Evolutionary conservation across 2,329 filamentous ascomycete species (phyloP), one percentile per base, ranked within the genome.

Genomic region (Pestalotiopsis sp.): DNA sequence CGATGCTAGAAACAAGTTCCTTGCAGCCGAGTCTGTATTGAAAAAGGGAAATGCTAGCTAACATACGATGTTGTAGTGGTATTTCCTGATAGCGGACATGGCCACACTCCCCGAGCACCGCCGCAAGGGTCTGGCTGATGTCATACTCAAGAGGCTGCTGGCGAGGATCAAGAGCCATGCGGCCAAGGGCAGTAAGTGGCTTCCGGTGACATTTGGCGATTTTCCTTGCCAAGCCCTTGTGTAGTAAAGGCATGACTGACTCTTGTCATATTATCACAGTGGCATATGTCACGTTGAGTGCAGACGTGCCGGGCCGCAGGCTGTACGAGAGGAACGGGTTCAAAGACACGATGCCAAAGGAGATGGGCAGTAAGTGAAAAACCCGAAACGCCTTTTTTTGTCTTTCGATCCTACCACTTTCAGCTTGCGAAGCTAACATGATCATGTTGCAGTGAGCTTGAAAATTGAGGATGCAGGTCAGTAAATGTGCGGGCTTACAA

Each of bases 21-120:
- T 36, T 36, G 31, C 7, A 36, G 31, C 7, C 6, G 2, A 36
- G 31, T 36, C 7, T 36, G 31, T 36, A 36, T 36, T 36, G 27
- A 36, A 36, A 36, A 36, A 36, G 31, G 7, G 31, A 36, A 36
- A 36, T 36, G 7, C 7, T 36, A 4, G 31, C 31, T 36, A 9
- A 36, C 7, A 36, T 36, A 2, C 2, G 2, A 7, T 9, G 7
- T 36, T 36, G 6, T 36, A 36, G 5, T 84, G 85, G 77, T 86
- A 87, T 71, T 85, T 87, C 65, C 76, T 82, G 58, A 79, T 87
- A 64, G 81, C 81, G 23, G 85, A 87, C 71, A 83, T 88, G 75
- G 83, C 82, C 2, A 82, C 85, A n/a, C 76, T 84, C 60, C 82
- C 84, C 5, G 79, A 76, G 7, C 84, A 87, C 68, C 85, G 85